Evolutionary conservation across 352 stramenopile species (phyloP), one percentile per base, ranked within the genome.

Genomic region (Hyaloperonospora arabidopsidis): DNA sequence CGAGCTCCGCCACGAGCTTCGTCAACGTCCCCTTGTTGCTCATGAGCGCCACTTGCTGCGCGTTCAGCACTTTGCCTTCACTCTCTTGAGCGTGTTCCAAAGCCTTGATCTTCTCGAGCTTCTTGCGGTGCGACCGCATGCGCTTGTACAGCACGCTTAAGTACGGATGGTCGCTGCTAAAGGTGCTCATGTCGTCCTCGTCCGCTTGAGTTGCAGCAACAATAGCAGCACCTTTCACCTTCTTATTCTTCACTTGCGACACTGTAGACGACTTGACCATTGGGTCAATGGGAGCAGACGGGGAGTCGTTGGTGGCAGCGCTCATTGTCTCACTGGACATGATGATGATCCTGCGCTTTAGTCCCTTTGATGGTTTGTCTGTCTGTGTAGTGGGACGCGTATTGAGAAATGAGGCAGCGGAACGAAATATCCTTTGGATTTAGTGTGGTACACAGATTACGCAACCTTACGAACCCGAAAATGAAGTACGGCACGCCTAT

Each of bases 141-240:
- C 80, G 76, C 57, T 93, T 93, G 72, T 93, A 72, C 51, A 93
- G 49, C 45, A 91, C 80, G 40, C 76, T 87, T 44, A 91, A 49
- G 57, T 91, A 93, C 52, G 80, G 80, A 46, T 93, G 80, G 56
- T 89, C 76, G 19, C 84, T 50, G 22, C 62, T 79, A 36, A 72
- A 66, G 23, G 61, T 63, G 52, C 54, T 70, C 43, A 62, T 50
- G 17, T 76, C 58, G 5, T 79, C 66, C 22, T 72, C 69, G 25
- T 84, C 59, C 13, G 22, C 49, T 34, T 65, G 48, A 17, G 53
- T 61, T 52, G 63, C 50, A 41, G 38, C 32, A 51, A 49, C 49
- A 28, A 47, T 45, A 28, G 58, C 59, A 40, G 60, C 53, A 36
- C 25, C 50, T 41, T 59, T 72, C 12, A 38, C 35, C 35, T 64